Evolutionary conservation across 805 yeast genomes (phyloP).

Genomic region (Ogataea degrootiae): DNA sequence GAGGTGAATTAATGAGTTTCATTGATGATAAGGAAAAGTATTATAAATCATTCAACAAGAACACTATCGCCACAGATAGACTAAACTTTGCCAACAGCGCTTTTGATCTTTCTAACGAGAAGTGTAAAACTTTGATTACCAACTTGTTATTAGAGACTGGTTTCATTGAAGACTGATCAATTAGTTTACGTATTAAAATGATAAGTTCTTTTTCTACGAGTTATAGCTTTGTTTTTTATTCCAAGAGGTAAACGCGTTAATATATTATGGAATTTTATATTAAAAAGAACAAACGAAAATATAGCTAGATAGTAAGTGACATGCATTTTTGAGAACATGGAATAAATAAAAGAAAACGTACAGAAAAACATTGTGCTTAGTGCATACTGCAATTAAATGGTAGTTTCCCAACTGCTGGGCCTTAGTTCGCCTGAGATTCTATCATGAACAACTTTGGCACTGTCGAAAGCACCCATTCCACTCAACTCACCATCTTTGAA

Average conservation of each 20-base stretch:
- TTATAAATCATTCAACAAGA: not conserved
- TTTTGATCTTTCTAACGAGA: constrained; percentile 14
- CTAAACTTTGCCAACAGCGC: constrained; percentile 9
- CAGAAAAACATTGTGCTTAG: too few species aligned
- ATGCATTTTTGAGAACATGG: too few species aligned
- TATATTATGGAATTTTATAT: too few species aligned
- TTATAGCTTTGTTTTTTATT: too few species aligned
- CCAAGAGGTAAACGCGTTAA: too few species aligned
- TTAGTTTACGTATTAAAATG: too few species aligned
- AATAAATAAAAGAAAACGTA: too few species aligned
- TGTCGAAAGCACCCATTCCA: constrained; percentile 18
- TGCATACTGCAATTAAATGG: not conserved
- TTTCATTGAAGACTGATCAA: not conserved
- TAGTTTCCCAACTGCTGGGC: constrained; percentile 20
- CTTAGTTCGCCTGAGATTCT: constrained; percentile 14
- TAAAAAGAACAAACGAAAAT: too few species aligned
- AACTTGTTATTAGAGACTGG: not conserved
- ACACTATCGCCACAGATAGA: too few species aligned
- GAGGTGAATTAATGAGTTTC: not conserved
- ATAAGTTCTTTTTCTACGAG: too few species aligned
- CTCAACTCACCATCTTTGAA: constrained; percentile 18
- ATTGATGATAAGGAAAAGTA: not conserved
- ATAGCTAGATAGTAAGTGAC: too few species aligned
- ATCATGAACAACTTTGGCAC: constrained; percentile 19
- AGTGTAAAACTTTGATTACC: constrained; percentile 11